These are phyloP conservation scores for Phytomonas francai DNA, from an alignment of 208 protist genomes.

Conservation along the genomic window DNA sequence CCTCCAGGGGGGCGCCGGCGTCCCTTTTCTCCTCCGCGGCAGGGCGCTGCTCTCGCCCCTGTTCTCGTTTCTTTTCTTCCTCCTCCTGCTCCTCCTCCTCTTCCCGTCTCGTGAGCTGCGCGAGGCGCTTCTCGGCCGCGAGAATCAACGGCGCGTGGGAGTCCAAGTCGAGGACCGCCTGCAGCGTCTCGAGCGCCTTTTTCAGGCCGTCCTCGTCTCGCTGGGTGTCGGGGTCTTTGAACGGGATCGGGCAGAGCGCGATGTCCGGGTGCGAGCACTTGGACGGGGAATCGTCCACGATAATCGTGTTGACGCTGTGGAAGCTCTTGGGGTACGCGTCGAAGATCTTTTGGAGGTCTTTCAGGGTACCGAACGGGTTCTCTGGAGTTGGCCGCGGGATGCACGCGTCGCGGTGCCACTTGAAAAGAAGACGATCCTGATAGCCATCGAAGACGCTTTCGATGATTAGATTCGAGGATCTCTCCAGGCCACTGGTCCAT, in stretches of 20 bases:
- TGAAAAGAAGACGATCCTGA: conserved; percentile 80
- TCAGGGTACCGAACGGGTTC: conserved; percentile 78
- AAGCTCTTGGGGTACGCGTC: conserved; percentile 77
- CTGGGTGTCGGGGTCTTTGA: conserved; percentile 57
- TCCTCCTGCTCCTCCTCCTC: neutral
- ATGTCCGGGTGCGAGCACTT: conserved; percentile 90
- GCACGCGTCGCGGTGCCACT: conserved; percentile 67
- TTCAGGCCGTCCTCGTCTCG: conserved; percentile 52
- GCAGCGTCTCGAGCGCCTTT: conserved; percentile 58
- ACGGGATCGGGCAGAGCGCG: conserved; percentile 79
- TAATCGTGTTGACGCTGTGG: conserved; percentile 86
- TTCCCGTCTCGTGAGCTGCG: conserved; percentile 2
- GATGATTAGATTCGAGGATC: conserved; percentile 79
- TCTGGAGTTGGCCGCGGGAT: conserved; percentile 33
- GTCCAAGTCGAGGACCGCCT: conserved; percentile 62
- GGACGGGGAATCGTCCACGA: conserved; percentile 84
- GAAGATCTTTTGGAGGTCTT: conserved; percentile 82
- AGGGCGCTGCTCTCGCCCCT: neutral
- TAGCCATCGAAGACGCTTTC: conserved; percentile 74
- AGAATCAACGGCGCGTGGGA: conserved; percentile 66
- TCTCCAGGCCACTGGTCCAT: conserved; percentile 85
- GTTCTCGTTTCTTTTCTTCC: neutral
- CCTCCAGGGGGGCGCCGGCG: conserved; percentile 13
- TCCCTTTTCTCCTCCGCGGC: neutral
- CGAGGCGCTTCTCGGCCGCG: conserved; percentile 52